A percentile compares a stretch with the other conserved stretches of the same genome.
Evolutionary conservation across 768 basidiomycete species (phyloP).

Genomic region (Candolleomyces aberdarensis): DNA sequence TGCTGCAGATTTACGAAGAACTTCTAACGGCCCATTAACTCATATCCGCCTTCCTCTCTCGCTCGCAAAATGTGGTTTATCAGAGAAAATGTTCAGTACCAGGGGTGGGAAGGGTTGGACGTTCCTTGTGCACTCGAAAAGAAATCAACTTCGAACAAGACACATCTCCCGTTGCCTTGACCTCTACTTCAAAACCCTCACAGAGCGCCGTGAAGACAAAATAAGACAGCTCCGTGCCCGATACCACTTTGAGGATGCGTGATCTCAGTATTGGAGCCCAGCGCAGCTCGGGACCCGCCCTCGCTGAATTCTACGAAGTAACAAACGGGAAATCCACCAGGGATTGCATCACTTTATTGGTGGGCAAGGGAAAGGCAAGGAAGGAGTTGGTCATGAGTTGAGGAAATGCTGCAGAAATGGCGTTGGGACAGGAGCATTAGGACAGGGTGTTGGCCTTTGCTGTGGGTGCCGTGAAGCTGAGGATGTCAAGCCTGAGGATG

Average conservation of each 20-base stretch:
- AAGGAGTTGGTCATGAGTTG: constrained; percentile 28
- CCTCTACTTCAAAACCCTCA: neutral
- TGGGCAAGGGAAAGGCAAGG: constrained; percentile 16
- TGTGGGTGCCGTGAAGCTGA: constrained; percentile 14
- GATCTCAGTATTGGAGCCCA: constrained; percentile 13
- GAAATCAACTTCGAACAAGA: neutral
- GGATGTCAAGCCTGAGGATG: neutral
- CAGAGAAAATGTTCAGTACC: constrained; percentile 16
- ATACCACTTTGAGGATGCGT: neutral
- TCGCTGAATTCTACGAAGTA: constrained; percentile 25
- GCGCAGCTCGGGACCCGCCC: constrained; percentile 30
- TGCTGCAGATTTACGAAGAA: constrained; percentile 20
- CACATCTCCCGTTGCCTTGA: neutral
- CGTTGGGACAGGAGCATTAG: constrained; percentile 16
- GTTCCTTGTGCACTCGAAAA: neutral
- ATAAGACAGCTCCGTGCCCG: neutral
- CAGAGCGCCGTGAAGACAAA: neutral
- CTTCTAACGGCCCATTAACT: constrained; percentile 20
- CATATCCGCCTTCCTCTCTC: constrained; percentile 24
- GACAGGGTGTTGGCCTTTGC: constrained; percentile 22
- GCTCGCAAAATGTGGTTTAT: constrained; percentile 24
- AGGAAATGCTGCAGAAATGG: constrained; percentile 35
- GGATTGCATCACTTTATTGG: constrained; percentile 4
- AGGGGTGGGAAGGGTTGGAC: constrained; percentile 2
- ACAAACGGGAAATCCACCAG: constrained; percentile 20